phyloP scores from a whole-genome alignment of 768 basidiomycete species.

The Lactarius evosmus region DNA sequence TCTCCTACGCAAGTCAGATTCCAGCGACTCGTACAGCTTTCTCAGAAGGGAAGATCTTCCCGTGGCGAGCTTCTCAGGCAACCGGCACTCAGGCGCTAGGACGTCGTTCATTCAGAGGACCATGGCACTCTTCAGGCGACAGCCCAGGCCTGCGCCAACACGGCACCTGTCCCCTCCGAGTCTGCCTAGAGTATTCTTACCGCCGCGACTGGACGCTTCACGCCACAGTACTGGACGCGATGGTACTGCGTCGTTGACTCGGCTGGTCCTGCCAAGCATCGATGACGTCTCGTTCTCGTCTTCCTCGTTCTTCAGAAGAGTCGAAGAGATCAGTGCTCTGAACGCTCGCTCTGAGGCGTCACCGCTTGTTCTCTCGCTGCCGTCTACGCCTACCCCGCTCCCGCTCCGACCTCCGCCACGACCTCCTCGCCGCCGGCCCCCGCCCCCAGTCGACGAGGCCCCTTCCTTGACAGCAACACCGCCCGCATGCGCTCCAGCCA shows the following conservation, averaged over 20 bases:
- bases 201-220: not conserved
- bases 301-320: constrained; percentile 22
- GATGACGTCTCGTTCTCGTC: constrained; percentile 22
- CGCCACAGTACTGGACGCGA: not conserved
- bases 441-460: constrained; percentile 11
- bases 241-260: constrained; percentile 16
- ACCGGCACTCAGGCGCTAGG: constrained; percentile 11
- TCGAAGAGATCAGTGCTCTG: constrained; percentile 15
- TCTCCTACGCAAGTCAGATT: not conserved
- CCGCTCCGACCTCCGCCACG: constrained; percentile 2
- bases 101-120: constrained; percentile 19
- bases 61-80: not conserved
- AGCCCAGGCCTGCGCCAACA: not conserved
- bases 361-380: not conserved
- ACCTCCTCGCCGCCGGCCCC: constrained; percentile 8
- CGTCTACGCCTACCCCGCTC: not conserved
- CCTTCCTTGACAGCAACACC: not conserved
- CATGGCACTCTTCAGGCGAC: constrained; percentile 13
- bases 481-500: not conserved
- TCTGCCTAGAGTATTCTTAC: not conserved
- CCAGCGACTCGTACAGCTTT: not conserved
- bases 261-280: constrained; percentile 10
- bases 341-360: not conserved
- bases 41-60: not conserved
- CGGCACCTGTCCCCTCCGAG: not conserved